Percentiles rank a stretch among this genome's conserved stretches.
These are phyloP conservation scores for Tricholoma terreum DNA, from an alignment of 768 basidiomycete genomes.

Conservation along the genomic window DNA sequence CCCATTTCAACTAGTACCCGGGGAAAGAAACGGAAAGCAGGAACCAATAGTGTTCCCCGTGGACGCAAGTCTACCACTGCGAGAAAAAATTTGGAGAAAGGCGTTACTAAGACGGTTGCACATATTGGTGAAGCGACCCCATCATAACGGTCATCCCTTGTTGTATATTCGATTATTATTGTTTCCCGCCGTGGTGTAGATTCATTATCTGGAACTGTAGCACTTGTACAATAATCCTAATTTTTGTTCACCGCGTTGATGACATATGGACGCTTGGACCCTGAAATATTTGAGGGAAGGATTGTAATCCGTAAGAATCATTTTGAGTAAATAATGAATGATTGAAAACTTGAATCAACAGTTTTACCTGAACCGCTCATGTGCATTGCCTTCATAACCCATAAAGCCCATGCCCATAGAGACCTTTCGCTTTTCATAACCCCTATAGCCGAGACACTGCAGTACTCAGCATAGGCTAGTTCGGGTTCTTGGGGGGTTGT, in stretches of 20 bases:
- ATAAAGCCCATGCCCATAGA: constrained; percentile 17
- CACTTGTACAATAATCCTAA: background rate
- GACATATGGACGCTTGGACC: too few species aligned
- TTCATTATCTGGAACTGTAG: background rate
- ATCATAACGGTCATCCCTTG: background rate
- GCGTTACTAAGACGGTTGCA: constrained; percentile 4
- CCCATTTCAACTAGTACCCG: constrained; percentile 29
- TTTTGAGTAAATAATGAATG: too few species aligned
- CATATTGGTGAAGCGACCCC: background rate
- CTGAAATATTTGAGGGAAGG: background rate
- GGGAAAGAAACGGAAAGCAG: constrained; percentile 42
- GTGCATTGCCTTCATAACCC: constrained; percentile 15
- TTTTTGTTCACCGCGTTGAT: too few species aligned
- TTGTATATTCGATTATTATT: background rate
- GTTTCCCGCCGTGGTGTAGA: background rate
- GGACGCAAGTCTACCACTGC: constrained; percentile 38
- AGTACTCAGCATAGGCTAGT: constrained; percentile 10
- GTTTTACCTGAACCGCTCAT: constrained; percentile 10
- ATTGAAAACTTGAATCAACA: constrained; percentile 2
- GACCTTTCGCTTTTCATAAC: constrained; percentile 6
- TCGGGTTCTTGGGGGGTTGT: constrained; percentile 2
- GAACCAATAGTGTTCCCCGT: constrained; percentile 32
- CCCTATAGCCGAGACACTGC: constrained; percentile 9
- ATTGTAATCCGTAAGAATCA: too few species aligned
- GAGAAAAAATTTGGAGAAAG: constrained; percentile 31